Base-by-base conservation (phyloP, 495 filamentous ascomycete species). In the Aspergillus saccharolyticus region DNA sequence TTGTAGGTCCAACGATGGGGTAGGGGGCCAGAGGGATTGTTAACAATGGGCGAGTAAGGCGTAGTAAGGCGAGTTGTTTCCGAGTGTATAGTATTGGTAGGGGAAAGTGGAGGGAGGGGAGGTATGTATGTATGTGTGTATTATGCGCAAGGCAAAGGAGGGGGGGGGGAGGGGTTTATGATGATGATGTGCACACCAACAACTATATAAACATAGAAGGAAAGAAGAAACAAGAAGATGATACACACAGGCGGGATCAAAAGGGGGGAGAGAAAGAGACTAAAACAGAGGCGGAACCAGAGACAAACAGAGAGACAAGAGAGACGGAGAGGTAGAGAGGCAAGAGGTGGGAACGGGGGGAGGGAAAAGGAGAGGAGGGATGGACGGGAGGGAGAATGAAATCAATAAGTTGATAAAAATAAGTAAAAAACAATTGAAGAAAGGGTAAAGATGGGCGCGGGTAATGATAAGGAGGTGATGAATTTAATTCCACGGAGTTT, bases 391-490 rank as follows among this genome's bases (percentile, higher is more conserved):
- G 54, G 22, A 42, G 19, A 49, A 15, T 19, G 44, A 28, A 53
- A 54, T 42, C 17, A 20, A 28, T 44, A 54, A 33, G 25, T 28
- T 46, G 24, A 42, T 52, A 55, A 55, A 44, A 49, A 54, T 30
- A 56, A 48, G 44, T 42, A 56, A 49, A 55, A 44, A 42, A 44
- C 22, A n/a, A n/a, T n/a, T n/a, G n/a, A n/a, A n/a, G n/a, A 24
- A 56, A 49, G 39, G 47, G 63, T 61, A 69, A 74, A 59, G 70
- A 72, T 64, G 56, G 74, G 68, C 61, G 68, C 61, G 65, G 47
- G 30, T 19, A 52, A 52, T 45, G 58, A 53, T 28, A 59, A 57
- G 55, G 42, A 53, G 28, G 30, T 7, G 51, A 15, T 51, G 28
- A 20, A 42, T 30, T 48, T 15, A 53, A 17, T 21, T 12, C 28